Conservation (phyloP, 768 basidiomycete species). For the Neoboletus subvelutipes region DNA sequence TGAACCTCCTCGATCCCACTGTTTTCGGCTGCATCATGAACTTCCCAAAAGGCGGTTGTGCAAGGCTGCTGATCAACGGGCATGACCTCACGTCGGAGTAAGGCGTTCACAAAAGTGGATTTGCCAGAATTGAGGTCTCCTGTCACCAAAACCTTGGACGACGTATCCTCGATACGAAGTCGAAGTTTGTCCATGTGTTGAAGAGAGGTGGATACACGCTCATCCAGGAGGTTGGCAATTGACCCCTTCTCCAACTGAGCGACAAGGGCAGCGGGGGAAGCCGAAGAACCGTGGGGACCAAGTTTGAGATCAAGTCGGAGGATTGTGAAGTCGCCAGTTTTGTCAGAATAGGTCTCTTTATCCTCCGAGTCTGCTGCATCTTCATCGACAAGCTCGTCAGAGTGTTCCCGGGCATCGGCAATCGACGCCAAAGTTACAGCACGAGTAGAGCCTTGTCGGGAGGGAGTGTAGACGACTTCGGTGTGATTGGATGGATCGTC, state of each 20-base stretch:
- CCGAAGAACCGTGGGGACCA: slow-evolving; percentile 65
- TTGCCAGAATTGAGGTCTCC: slow-evolving; percentile 99
- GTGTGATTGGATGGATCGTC: slow-evolving; percentile 73
- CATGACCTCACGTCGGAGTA: slow-evolving; percentile 89
- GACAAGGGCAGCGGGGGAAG: slow-evolving; percentile 70
- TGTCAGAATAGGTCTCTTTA: slow-evolving; percentile 39
- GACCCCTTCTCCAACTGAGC: slow-evolving; percentile 91
- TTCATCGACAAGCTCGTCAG: slow-evolving; percentile 14
- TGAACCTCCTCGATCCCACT: slow-evolving; percentile 83
- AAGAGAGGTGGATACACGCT: slow-evolving; percentile 71
- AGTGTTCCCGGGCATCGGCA: slow-evolving; percentile 43
- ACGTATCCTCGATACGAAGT: slow-evolving; percentile 83
- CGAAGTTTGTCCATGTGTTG: slow-evolving; percentile 84
- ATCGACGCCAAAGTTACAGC: slow-evolving; percentile 60
- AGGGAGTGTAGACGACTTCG: slow-evolving; percentile 59
- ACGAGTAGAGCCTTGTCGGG: slow-evolving; percentile 49
- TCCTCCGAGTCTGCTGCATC: slow-evolving; percentile 29
- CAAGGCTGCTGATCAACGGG: slow-evolving; percentile 98
- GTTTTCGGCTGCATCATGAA: slow-evolving; percentile 86
- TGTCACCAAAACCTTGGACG: slow-evolving; percentile 95
- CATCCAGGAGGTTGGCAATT: slow-evolving; percentile 88
- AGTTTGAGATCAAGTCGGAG: slow-evolving; percentile 92
- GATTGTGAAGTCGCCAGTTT: slow-evolving; percentile 71
- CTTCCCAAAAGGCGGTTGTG: slow-evolving; percentile 96
- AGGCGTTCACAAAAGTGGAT: slow-evolving; percentile 95